Evolutionary conservation across 2,329 filamentous ascomycete genomes (phyloP), one percentile per base, ranked within the genome.

Genomic region (Phialophora verrucosa): DNA sequence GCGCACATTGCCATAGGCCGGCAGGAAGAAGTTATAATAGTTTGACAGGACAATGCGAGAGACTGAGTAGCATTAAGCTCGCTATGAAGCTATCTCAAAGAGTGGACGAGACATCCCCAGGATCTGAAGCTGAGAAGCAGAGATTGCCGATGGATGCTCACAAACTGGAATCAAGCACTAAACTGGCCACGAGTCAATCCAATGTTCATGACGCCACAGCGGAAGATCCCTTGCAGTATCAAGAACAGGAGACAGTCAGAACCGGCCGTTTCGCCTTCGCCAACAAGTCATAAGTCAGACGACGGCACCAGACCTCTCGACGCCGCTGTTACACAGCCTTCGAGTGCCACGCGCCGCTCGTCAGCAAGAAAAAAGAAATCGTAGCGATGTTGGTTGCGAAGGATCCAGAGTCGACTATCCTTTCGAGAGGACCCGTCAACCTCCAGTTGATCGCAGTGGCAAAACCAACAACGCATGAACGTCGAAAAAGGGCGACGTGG

Each of bases 171-270:
- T 44, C 38, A 55, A 29, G 25, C 3, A n/a, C 23, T 29, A 20
- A 44, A 63, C 59, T 63, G 63, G 68, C 68, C 68, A 68, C 68
- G 68, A 70, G 68, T 70, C 65, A 64, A 70, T 68, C 65, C 68
- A 23, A 29, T 59, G 29, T 27, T 12, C 17, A 58, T 6, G 31
- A 61, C 44, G 50, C 49, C 49, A 25, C 50, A n/a, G 29, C 29
- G 50, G 59, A 55, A 42, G 7, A 17, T 51, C 38, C 31, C 14
- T 47, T 57, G 58, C 17, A 66, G 23, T 51, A 53, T 56, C 50
- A 42, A 12, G 44, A 61, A 62, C 32, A 59, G 68, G 68, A 70
- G 68, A 70, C 68, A 47, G 63, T 70, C 68, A 70, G 68, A 70
- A 70, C 63, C 67, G 65, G 68, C 68, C 65, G 38, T 61, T 50